Base-by-base conservation (phyloP, 305 asterid species). In the Fraxinus platypoda region DNA sequence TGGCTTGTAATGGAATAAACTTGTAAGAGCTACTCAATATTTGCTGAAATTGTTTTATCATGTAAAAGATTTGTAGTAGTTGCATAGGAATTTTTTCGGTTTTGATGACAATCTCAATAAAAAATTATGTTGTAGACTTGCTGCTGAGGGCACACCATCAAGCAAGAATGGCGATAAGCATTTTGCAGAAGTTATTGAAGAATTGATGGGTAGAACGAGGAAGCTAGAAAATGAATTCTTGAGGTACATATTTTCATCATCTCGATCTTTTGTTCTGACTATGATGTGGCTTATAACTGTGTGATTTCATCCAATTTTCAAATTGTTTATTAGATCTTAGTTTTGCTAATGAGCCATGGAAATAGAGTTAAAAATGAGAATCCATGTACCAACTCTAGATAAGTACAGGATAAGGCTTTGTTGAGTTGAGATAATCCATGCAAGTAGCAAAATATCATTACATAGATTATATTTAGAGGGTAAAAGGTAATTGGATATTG, bases 191-290 rank as follows among this genome's bases (percentile, higher is more conserved):
- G 83, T 76, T 54, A 54, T 81, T 23, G 87, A 88, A 78, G 90
- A 87, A 68, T 85, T 90, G 49, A 64, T 75, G 79, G 94, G 83
- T 70, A 94, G 87, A 91, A 87, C 86, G n/a, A 89, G 74, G 84
- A 92, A 84, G 85, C 91, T 95, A 77, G 95, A 95, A 83, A 78
- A 79, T 82, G 92, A 88, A 79, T 91, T 92, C 75, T 81, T 74
- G 80, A 89, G 97, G 99, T 95, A 94, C 88, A 66, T 38, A 62
- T 49, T 75, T 74, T 59, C 75, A 38, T 78, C 6, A 6, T 70
- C 38, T 81, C 38, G 23, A 74, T 26, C 49, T 11, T 41, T 6
- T 21, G 76, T 30, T 26, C 75, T 19, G n/a, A 64, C 73, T 25
- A 64, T 64, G 73, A 26, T 64, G 73, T n/a, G 75, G 37, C 75